These are phyloP conservation scores for Taphrina populina DNA, from an alignment of 1,139 yeast species.

Conservation along the genomic window DNA sequence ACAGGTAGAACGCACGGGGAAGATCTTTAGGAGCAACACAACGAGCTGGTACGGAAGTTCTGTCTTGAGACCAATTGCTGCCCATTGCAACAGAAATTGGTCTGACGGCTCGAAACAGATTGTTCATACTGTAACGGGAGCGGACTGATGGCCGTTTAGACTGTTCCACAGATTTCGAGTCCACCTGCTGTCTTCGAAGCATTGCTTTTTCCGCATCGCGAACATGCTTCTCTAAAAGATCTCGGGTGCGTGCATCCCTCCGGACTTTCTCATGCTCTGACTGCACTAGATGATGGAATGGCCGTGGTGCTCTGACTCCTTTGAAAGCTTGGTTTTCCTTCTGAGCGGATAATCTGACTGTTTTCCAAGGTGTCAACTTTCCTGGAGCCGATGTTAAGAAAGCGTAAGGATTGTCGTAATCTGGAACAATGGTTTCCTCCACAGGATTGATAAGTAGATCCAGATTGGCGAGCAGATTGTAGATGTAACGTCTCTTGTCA, in stretches of 20 bases:
- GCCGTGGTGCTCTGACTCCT: slow-evolving; percentile 34
- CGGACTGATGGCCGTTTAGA: slow-evolving; percentile 38
- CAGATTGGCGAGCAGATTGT: slow-evolving; percentile 55
- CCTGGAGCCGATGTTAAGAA: slow-evolving; percentile 9
- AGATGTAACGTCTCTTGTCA: slow-evolving; percentile 65
- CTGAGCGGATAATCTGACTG: slow-evolving; percentile 4
- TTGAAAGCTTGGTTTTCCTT: slow-evolving; percentile 8
- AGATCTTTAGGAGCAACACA: slow-evolving; percentile 46
- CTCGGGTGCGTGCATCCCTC: slow-evolving; percentile 54
- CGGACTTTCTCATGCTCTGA: slow-evolving; percentile 55
- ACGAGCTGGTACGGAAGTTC: background rate
- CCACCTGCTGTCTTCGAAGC: slow-evolving; percentile 35
- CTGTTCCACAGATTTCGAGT: slow-evolving; percentile 35
- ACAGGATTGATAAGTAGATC: slow-evolving; percentile 1
- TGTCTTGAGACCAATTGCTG: slow-evolving; percentile 25
- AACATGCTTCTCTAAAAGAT: slow-evolving; percentile 47
- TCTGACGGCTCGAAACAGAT: slow-evolving; percentile 48
- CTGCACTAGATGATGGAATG: slow-evolving; percentile 51
- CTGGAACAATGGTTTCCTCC: background rate
- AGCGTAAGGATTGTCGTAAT: slow-evolving; percentile 1
- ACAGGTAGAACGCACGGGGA: slow-evolving; percentile 47
- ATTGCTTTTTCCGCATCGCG: slow-evolving; percentile 9
- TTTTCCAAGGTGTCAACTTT: slow-evolving; percentile 39
- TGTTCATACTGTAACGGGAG: slow-evolving; percentile 41
- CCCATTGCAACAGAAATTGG: slow-evolving; percentile 49